Evolutionary conservation across 805 yeast species (phyloP), one percentile per base, ranked within the genome.

Genomic region (Saccharomycopsis amapae): DNA sequence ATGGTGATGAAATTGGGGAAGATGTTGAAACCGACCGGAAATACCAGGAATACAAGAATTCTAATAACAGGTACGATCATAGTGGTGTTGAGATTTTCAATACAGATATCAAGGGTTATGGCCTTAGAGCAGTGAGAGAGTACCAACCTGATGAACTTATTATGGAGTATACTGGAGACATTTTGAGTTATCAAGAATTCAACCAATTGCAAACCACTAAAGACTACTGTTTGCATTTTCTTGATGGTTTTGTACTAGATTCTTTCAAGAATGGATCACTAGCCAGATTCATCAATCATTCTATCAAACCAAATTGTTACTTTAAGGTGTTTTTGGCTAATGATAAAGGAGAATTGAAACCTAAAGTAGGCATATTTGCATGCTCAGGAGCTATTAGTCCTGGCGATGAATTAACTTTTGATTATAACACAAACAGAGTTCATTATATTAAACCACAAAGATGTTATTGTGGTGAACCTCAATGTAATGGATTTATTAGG

Each of bases 231-330:
- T 55, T 73, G 38, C 62, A 68, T 51, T 57, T 72, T 32, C 71
- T 69, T 19, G 62, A 65, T 40, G 69, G 72, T 7, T 58, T 62
- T 17, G 67, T 69, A 18, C 68, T 73, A 42, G 76, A 72, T 54
- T 64, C 70, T 32, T 69, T 71, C 10, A 61, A 54, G 13, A 59
- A 65, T 40, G 78, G 78, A 0, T 69, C 75, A 3, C 64, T 65
- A 23, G 78, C 78, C 1, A 57, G 76, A 32, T 73, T 70, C 56
- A 74, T 69, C 24, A 73, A 72, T 55, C 78, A 73, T 51, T 69
- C 75, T 13, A 70, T 75, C 54, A 55, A 57, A 42, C 76, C 78
- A 40, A 73, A 73, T 45, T 62, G 69, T 20, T 67, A 63, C 38
- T 71, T 73, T 62, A 72, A 73, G 56, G 69, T 70, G 50, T 73